phyloP scores from a whole-genome alignment of 2,329 filamentous ascomycete genomes.

The Beauveria rudraprayagi region DNA sequence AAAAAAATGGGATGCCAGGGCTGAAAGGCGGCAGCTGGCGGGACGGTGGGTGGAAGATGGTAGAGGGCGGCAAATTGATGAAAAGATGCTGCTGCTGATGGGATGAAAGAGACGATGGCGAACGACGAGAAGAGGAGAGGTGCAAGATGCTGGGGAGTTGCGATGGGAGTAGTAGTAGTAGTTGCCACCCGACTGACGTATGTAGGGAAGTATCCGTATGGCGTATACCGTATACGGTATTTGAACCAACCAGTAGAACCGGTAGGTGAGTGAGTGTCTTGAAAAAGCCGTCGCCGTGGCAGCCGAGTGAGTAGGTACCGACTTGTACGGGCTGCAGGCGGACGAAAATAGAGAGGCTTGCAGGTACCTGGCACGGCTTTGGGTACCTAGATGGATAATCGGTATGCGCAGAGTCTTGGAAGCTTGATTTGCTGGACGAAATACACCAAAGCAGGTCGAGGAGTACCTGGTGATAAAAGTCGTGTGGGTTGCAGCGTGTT shows the following conservation, averaged over 20 bases:
- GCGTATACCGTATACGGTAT: no score
- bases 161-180: conserved; percentile 9
- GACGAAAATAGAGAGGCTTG: background rate
- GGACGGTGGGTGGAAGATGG: background rate
- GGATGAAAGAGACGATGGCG: background rate
- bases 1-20: conserved; percentile 7
- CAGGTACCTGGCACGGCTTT: background rate
- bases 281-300: background rate
- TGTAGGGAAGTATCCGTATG: background rate
- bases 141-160: background rate
- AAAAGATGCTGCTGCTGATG: conserved; percentile 9
- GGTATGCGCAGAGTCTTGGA: no score
- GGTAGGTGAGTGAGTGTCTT: no score
- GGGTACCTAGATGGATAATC: no score
- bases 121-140: background rate
- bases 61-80: conserved; percentile 4
- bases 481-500: background rate
- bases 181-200: conserved; percentile 12
- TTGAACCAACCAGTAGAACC: no score
- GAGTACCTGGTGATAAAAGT: background rate
- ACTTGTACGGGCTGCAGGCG: background rate
- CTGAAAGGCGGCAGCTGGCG: background rate
- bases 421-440: no score
- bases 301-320: background rate
- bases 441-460: no score